Base-by-base conservation (phyloP, 495 filamentous ascomycete genomes). In the Thermothielavioides terrestris region DNA sequence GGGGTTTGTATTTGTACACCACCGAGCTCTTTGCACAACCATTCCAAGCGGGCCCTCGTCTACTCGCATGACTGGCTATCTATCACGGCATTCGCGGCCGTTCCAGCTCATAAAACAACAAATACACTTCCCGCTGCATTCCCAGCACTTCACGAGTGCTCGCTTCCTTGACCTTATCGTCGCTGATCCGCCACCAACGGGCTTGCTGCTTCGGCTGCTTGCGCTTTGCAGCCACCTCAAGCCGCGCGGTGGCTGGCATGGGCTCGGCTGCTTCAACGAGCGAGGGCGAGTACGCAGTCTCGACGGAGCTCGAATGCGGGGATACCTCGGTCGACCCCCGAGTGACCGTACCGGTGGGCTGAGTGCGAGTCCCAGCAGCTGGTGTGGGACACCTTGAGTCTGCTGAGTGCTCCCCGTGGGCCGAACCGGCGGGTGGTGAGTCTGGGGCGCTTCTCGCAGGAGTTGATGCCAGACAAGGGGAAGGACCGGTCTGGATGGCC, bases 131-230 rank as follows among this genome's bases (percentile, higher is more conserved):
- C 55, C 82, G 84, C 64, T 96, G 89, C 91, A 96, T 95, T 9
- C 78, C 77, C 46, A 99, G 61, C 18, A 99, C 88, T 44, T 99
- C 91, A 42, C 77, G 80, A 2, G 89, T 97, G 66, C 85, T 92
- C 49, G 87, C 83, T 60, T 96, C 91, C 60, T 91, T 94, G 49
- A 97, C 77, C 61, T 96, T 96, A 30, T 97, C 92, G 61, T 99
- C 92, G 32, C 90, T 96, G 40, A 99, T 96, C 12, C 92, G 79
- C 92, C 92, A 99, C 92, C 92, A 99, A 17, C 86, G 77, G 57
- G 86, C 77, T 46, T 70, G 78, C n/a, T 71, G 79, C 57, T 82
- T 82, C 51, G 73, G 77, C 28, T 73, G 69, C 54, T 77, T 82
- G 17, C 75, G 49, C 20, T 71, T 64, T 7, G 49, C 23, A 1